Evolutionary conservation across 345 rosid species (phyloP), one percentile per base, ranked within the genome.

Genomic region (Lumnitzera racemosa): DNA sequence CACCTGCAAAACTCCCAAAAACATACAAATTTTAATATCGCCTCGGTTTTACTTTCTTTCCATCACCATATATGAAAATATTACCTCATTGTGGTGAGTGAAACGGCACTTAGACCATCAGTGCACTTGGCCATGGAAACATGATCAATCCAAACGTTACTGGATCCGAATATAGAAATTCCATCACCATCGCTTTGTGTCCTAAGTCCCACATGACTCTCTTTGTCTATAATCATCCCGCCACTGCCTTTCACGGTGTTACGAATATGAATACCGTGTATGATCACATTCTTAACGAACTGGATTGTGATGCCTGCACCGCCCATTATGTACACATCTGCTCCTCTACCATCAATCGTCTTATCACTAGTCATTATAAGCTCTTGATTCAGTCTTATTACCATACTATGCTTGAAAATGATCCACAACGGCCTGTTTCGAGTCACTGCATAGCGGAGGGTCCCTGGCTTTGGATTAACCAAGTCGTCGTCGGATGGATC

Each of bases 171-270:
- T 24, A 90, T 61, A 12, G 89, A 83, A 57, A 91, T 57, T 6
- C 92, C 98, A 47, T 91, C 98, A 1, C 96, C 98, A 13, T 91
- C 96, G 23, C 91, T 83, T 66, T 11, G 58, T 1, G 78, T 75
- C 62, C 95, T 74, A 16, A 46, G 12, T 7, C 98, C 96, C 0
- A 49, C 59, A 55, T 89, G 98, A 10, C 73, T 79, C 1, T 61
- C 64, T 0, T 90, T 72, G 59, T 86, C 95, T 66, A 86, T 78
- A 56, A 91, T 76, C 66, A 78, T 17, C 11, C 96, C 96, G 9
- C 98, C 98, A 0, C 9, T 24, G 24, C 79, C 62, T 7, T 51
- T 24, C 1, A 60, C 65, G 15, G 73, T 81, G 68, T 86, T 78
- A 56, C 89, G 95, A 57, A 91, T 76, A 27, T 77, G 88, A 25